Evolutionary conservation across 73 alveolate species (phyloP).

Genomic region (Paramecium octaurelia): DNA sequence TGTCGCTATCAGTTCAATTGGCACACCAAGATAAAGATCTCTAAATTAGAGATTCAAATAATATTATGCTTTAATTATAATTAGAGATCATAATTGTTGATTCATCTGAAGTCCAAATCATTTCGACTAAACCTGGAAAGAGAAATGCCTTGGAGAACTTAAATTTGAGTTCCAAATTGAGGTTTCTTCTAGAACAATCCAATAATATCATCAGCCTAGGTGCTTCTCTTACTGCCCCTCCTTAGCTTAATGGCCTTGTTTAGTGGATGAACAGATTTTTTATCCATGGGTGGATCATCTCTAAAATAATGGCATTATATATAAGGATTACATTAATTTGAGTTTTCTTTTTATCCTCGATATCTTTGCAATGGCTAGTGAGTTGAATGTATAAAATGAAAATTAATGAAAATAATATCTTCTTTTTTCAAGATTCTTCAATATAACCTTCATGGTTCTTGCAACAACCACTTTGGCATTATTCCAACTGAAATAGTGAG

Average conservation of each 20-base stretch:
- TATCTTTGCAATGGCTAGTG: neutral
- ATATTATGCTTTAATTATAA: neutral
- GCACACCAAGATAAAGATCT: neutral
- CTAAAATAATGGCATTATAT: neutral
- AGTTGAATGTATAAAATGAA: neutral
- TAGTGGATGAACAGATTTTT: neutral
- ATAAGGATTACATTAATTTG: neutral
- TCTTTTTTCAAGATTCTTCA: neutral
- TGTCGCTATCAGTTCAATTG: neutral
- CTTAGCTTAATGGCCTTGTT: neutral
- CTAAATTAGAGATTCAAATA: too few species aligned
- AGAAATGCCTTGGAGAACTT: neutral
- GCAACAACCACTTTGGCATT: neutral
- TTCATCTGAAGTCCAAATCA: neutral
- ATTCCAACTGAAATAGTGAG: neutral
- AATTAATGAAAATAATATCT: neutral
- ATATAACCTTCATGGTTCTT: neutral
- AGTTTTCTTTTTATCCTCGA: conserved; percentile 6
- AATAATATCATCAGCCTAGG: neutral
- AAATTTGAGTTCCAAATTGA: neutral
- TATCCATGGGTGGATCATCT: neutral
- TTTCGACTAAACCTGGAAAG: neutral
- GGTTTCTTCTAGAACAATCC: neutral
- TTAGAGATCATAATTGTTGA: neutral
- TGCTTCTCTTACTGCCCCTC: neutral